Percentiles rank a stretch among this genome's conserved stretches.
Evolutionary conservation across 2,329 filamentous ascomycete genomes (phyloP).

Genomic region (Aspergillus niger): DNA sequence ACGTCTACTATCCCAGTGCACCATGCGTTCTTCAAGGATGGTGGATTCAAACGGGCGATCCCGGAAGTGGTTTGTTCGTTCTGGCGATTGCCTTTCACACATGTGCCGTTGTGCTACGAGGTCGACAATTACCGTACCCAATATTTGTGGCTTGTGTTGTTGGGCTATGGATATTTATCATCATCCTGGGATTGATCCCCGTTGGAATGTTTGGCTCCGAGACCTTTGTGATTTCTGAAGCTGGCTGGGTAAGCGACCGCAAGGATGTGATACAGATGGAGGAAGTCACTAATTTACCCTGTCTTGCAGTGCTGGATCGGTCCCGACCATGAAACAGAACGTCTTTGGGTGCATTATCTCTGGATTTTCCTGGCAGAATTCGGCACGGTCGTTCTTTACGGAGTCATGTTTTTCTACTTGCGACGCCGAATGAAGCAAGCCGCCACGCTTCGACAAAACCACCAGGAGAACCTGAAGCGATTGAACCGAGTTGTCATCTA

Average conservation of each 20-base stretch:
- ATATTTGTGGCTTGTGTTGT: slow-evolving; percentile 48
- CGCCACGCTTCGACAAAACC: slow-evolving; percentile 33
- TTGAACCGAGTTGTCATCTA: slow-evolving; percentile 46
- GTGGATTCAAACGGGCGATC: slow-evolving; percentile 55
- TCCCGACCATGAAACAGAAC: slow-evolving; percentile 44
- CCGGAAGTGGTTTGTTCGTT: slow-evolving; percentile 54
- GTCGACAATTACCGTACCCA: slow-evolving; percentile 48
- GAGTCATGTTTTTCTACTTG: slow-evolving; percentile 51
- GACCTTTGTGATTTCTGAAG: slow-evolving; percentile 52
- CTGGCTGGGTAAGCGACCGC: slow-evolving; percentile 47
- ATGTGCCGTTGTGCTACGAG: slow-evolving; percentile 49
- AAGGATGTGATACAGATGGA: not conserved
- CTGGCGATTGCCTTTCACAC: slow-evolving; percentile 57
- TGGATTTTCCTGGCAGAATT: slow-evolving; percentile 59
- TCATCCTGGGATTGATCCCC: slow-evolving; percentile 51
- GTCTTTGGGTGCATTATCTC: slow-evolving; percentile 55
- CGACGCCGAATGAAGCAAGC: slow-evolving; percentile 46
- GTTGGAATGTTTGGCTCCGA: slow-evolving; percentile 43
- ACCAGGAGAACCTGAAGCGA: slow-evolving; percentile 36
- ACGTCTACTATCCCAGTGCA: slow-evolving; percentile 46
- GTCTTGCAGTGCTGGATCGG: slow-evolving; percentile 53
- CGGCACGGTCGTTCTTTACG: slow-evolving; percentile 53
- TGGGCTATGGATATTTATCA: slow-evolving; percentile 49
- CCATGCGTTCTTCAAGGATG: slow-evolving; percentile 55
- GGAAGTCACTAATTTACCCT: slow-evolving; percentile 2